Evolutionary conservation across 495 filamentous ascomycete genomes (phyloP).

Genomic region (Podospora bellae-mahoneyi): DNA sequence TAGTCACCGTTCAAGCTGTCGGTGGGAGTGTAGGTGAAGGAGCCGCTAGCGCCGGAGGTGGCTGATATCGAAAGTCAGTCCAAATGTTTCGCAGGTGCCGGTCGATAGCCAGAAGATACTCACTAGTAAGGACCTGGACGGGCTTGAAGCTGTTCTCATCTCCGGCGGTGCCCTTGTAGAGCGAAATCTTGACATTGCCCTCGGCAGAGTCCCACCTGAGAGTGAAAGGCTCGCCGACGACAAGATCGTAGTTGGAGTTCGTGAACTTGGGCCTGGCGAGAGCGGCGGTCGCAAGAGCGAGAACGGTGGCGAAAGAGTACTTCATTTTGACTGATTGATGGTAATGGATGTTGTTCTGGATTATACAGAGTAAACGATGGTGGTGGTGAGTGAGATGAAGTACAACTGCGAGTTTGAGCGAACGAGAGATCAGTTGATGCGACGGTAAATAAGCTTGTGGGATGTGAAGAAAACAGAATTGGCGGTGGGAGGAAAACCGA

Average conservation of each 20-base stretch:
- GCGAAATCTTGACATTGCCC: slow-evolving; percentile 39
- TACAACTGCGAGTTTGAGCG: slow-evolving; percentile 8
- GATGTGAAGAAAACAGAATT: background rate
- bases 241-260: slow-evolving; percentile 41
- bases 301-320: slow-evolving; percentile 32
- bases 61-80: background rate
- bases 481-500: background rate
- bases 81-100: background rate
- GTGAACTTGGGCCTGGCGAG: slow-evolving; percentile 38
- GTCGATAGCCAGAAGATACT: background rate
- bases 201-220: slow-evolving; percentile 40
- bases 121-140: slow-evolving; percentile 37
- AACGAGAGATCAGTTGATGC: background rate
- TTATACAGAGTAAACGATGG: slow-evolving; percentile 10
- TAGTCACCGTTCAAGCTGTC: slow-evolving; percentile 40
- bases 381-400: slow-evolving; percentile 2
- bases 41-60: slow-evolving; percentile 32
- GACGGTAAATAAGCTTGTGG: background rate
- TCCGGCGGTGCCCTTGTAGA: slow-evolving; percentile 34
- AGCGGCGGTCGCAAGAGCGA: slow-evolving; percentile 40
- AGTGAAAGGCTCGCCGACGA: slow-evolving; percentile 40
- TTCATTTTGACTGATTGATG: slow-evolving; percentile 41
- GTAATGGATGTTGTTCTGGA: slow-evolving; percentile 10
- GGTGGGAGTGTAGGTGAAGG: slow-evolving; percentile 37
- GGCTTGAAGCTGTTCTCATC: slow-evolving; percentile 31